phyloP scores from a whole-genome alignment of 2,329 filamentous ascomycete genomes.

The Stachybotrys chartarum region DNA sequence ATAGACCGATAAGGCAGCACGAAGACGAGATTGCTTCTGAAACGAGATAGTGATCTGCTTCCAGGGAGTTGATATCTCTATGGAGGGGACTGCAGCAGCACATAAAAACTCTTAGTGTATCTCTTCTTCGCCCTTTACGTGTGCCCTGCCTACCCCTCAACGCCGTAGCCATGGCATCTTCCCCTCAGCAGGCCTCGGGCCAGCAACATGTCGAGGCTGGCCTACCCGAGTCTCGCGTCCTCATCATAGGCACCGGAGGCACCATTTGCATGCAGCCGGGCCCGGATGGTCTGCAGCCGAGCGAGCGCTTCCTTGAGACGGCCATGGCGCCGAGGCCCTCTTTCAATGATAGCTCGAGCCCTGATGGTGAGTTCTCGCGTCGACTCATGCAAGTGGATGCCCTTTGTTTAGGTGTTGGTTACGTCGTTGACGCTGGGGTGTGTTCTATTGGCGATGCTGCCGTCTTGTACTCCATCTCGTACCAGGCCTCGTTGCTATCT shows the following conservation, averaged over 20 bases:
- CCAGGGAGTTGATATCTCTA: too few relatives aligned
- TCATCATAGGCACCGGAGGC: slow-evolving; percentile 86
- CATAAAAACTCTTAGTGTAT: too few relatives aligned
- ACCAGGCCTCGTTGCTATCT: neutral
- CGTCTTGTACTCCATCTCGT: neutral
- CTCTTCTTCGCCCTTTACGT: neutral
- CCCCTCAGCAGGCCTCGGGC: slow-evolving; percentile 5
- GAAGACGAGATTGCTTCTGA: too few relatives aligned
- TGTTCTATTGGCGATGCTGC: too few relatives aligned
- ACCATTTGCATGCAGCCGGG: slow-evolving; percentile 90
- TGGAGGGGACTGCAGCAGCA: too few relatives aligned
- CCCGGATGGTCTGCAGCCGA: slow-evolving; percentile 71
- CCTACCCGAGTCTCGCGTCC: slow-evolving; percentile 68
- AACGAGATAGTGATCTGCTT: too few relatives aligned
- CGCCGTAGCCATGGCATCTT: neutral
- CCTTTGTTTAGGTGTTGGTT: too few relatives aligned
- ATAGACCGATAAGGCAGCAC: too few relatives aligned
- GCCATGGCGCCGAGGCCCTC: slow-evolving; percentile 76
- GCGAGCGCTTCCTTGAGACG: slow-evolving; percentile 70
- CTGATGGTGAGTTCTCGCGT: slow-evolving; percentile 15
- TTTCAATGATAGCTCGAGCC: slow-evolving; percentile 63
- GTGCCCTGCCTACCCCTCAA: neutral
- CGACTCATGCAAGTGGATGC: too few relatives aligned
- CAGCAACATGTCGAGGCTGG: slow-evolving; percentile 8
- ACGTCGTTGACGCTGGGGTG: too few relatives aligned